phyloP scores from a whole-genome alignment of 176 grass and related monocot genomes.

The Thinopyrum elongatum region DNA sequence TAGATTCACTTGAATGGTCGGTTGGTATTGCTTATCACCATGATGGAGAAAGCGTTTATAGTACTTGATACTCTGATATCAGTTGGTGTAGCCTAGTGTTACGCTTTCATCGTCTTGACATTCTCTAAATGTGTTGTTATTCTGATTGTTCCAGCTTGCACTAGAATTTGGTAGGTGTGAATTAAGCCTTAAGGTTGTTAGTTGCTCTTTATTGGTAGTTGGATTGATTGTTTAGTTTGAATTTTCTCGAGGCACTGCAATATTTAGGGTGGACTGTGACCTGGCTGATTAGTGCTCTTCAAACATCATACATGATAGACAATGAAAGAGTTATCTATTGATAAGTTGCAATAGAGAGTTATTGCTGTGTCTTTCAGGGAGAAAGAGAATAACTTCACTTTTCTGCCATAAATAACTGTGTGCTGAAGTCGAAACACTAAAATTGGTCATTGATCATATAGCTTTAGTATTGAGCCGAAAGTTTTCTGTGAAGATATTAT shows the following conservation, averaged over 20 bases:
- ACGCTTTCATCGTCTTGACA: neutral
- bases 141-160: neutral
- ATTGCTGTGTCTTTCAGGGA: no score
- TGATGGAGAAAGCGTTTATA: neutral
- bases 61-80: no score
- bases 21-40: neutral
- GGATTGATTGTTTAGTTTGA: neutral
- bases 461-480: neutral
- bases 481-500: neutral
- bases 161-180: neutral
- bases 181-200: neutral
- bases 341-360: no score
- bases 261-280: neutral
- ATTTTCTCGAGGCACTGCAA: neutral
- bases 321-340: no score
- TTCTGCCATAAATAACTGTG: no score
- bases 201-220: neutral
- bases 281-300: no score
- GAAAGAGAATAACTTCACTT: no score
- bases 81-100: neutral
- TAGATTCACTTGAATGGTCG: neutral
- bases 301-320: no score
- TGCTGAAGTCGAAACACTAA: no score
- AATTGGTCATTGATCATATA: no score
- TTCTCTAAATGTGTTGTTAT: neutral